phyloP scores from a whole-genome alignment of 768 basidiomycete genomes.

The Kockovaella imperatae region DNA sequence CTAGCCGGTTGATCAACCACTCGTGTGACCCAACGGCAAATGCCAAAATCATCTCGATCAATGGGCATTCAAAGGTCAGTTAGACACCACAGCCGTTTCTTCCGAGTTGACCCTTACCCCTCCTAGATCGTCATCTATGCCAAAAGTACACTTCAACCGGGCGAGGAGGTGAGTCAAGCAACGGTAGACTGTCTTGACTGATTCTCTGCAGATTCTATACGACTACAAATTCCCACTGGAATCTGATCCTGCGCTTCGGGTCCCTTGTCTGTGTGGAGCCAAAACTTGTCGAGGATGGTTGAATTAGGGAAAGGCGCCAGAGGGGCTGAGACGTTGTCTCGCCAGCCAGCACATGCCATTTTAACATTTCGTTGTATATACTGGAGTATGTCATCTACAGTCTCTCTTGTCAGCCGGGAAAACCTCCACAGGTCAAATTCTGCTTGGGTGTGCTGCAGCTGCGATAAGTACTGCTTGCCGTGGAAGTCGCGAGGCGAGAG shows the following conservation, averaged over 20 bases:
- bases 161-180: slow-evolving; percentile 88
- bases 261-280: slow-evolving; percentile 34
- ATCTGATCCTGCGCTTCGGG: slow-evolving; percentile 60
- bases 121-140: slow-evolving; percentile 87
- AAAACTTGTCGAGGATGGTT: slow-evolving; percentile 75
- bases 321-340: no score
- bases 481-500: no score
- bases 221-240: slow-evolving; percentile 99
- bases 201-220: slow-evolving; percentile 44
- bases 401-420: no score
- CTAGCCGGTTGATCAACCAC: slow-evolving; percentile 92
- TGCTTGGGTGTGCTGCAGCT: no score
- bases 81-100: no score
- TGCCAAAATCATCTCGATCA: slow-evolving; percentile 52
- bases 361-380: no score
- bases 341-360: no score
- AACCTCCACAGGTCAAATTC: no score
- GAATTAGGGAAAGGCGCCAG: no score
- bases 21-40: slow-evolving; percentile 77
- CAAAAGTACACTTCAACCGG: slow-evolving; percentile 87
- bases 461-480: no score
- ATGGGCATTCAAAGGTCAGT: slow-evolving; percentile 47
- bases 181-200: background rate
- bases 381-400: no score
- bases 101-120: background rate